These are phyloP conservation scores for Podochytrium sp. DNA, from an alignment of 192 early-diverging fungal species.

Conservation along the genomic window DNA sequence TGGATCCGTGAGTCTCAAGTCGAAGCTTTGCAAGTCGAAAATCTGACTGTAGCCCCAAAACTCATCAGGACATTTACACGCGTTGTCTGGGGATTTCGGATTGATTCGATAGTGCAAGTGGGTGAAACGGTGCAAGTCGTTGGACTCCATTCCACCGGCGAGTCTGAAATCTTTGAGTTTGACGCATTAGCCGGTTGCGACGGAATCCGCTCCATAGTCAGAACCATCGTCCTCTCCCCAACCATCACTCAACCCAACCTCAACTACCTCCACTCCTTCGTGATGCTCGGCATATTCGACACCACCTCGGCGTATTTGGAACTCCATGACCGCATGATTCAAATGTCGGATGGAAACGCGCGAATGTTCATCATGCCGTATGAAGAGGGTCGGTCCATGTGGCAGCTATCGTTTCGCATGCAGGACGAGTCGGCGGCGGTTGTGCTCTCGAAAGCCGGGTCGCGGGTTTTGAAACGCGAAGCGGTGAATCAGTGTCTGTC, in stretches of 20 bases:
- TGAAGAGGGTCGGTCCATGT: slow-evolving; percentile 26
- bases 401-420: slow-evolving; percentile 26
- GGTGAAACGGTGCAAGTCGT: no score
- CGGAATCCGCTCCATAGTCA: slow-evolving; percentile 21
- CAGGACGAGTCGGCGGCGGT: neutral
- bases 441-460: neutral
- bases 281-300: slow-evolving; percentile 31
- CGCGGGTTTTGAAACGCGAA: slow-evolving; percentile 1
- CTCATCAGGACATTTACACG: neutral
- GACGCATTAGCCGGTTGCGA: slow-evolving; percentile 19
- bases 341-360: slow-evolving; percentile 27
- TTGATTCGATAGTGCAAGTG: no score
- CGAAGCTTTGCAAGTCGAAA: neutral
- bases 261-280: slow-evolving; percentile 16
- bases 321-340: slow-evolving; percentile 28
- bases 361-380: slow-evolving; percentile 34
- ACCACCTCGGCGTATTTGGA: neutral
- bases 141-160: no score
- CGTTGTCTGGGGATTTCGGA: slow-evolving; percentile 13
- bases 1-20: slow-evolving; percentile 10
- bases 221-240: neutral
- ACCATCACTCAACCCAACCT: neutral
- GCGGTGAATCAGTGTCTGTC: slow-evolving; percentile 5
- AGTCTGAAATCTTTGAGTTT: slow-evolving; percentile 1
- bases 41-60: neutral